phyloP scores from a whole-genome alignment of 441 rosid species.

The Euphorbia schlechtendalii region DNA sequence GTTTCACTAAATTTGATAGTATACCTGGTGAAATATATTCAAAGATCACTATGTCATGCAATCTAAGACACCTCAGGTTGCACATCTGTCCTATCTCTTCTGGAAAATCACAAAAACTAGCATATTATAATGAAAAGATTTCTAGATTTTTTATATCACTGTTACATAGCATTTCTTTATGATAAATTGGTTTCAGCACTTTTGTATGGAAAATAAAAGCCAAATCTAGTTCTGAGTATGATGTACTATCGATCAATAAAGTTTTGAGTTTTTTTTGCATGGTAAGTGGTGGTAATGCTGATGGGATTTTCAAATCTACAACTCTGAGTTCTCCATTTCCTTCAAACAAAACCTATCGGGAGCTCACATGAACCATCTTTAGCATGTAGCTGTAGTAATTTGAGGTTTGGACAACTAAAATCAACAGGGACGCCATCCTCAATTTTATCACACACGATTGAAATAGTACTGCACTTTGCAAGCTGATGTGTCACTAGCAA shows the following conservation, averaged over 20 bases:
- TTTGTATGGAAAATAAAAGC: no score
- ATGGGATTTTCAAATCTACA: background rate
- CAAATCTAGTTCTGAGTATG: no score
- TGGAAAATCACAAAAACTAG: background rate
- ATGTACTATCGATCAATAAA: background rate
- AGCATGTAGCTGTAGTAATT: background rate
- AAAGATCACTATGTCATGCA: no score
- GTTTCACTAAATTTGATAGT: background rate
- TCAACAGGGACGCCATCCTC: background rate
- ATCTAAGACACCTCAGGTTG: background rate
- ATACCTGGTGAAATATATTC: background rate
- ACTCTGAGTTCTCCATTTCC: background rate
- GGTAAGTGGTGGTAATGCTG: background rate
- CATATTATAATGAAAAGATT: no score
- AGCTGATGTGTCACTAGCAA: background rate
- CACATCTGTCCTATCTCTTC: background rate
- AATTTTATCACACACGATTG: background rate
- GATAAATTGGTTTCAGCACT: background rate
- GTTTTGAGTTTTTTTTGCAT: background rate
- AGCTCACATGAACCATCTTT: background rate
- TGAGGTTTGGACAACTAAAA: background rate
- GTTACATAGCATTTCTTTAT: background rate
- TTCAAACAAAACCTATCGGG: background rate
- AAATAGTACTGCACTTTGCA: background rate
- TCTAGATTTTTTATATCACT: background rate